Evolutionary conservation across 805 yeast species (phyloP), one percentile per base, ranked within the genome.

Genomic region (Wickerhamomyces hampshirensis): DNA sequence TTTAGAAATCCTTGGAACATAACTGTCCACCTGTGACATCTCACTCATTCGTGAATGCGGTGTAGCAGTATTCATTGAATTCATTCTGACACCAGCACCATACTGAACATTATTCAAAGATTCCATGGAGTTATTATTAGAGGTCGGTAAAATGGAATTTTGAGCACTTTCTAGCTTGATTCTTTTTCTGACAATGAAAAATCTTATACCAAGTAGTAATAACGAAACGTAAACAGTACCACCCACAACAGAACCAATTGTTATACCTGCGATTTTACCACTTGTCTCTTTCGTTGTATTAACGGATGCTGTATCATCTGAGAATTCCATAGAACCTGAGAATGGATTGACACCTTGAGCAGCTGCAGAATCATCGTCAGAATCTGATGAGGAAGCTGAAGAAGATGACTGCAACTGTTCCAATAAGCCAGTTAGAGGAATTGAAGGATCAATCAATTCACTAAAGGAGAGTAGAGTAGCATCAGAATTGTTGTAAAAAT

Each of bases 201-300:
- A 63, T 53, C 72, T 69, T 53, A 74, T 72, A 44, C 75, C 63
- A 27, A 78, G 52, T 37, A 77, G 64, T 67, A 87, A 71, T 15
- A 75, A 61, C 0, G 75, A 66, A 52, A 84, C 73, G 56, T 84
- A 84, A 8, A 75, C 63, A 6, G 73, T 64, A 31, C 85, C 80
- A 37, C 96, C 97, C 11, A 75, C 77, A 21, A 85, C 78, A 6
- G 94, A 78, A 31, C 97, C 96, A 28, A 86, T 70, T 11, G 91
- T 80, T 35, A 88, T 74, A 26, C 95, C 96, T 18, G 84, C 80
- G 17, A 85, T 70, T 43, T 70, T 70, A 31, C 64, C 62, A 41
- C 62, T 63, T 18, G 23, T 33, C 4, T 30, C 23, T 10, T 40
- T 13, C 3, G 42, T 14, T n/a, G 28, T 12, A 3, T 31, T 6